Percentiles rank a stretch among this genome's conserved stretches.
Evolutionary conservation across 192 early-diverging fungal genomes (phyloP).

Genomic region (Chytriomyces sp.): DNA sequence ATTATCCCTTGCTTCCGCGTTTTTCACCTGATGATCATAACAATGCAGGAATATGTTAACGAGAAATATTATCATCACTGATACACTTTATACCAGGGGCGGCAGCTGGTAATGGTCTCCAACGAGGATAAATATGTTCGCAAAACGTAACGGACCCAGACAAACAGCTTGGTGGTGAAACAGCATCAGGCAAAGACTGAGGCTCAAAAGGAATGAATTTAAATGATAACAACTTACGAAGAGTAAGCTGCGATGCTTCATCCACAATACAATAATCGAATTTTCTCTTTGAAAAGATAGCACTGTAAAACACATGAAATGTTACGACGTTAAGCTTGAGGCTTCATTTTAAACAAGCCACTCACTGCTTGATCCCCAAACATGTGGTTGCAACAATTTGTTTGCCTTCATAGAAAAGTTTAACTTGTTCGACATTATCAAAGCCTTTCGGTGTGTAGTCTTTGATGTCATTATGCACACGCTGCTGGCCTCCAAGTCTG

Average conservation of each 20-base stretch:
- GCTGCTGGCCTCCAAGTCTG: conserved; percentile 65
- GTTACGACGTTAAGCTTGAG: neutral
- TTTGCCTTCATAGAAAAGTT: conserved; percentile 62
- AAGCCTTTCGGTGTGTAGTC: conserved; percentile 44
- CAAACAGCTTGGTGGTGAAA: conserved; percentile 60
- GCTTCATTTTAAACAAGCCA: conserved; percentile 1
- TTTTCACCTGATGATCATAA: conserved; percentile 54
- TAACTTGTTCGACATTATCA: conserved; percentile 65
- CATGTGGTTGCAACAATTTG: conserved; percentile 88
- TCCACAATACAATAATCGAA: conserved; percentile 98
- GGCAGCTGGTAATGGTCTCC: conserved; percentile 96
- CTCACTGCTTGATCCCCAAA: conserved; percentile 78
- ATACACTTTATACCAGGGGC: conserved; percentile 69
- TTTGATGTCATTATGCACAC: conserved; percentile 57
- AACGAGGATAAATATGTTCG: conserved; percentile 86
- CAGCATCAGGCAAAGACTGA: neutral
- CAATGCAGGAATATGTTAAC: neutral
- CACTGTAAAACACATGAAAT: conserved; percentile 38
- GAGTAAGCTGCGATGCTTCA: conserved; percentile 92
- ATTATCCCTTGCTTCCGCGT: conserved; percentile 56
- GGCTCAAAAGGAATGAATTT: neutral
- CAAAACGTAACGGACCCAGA: conserved; percentile 83
- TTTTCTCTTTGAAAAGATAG: conserved; percentile 70
- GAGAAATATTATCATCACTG: neutral
- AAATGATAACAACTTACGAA: conserved; percentile 49